A percentile compares a stretch with the other conserved stretches of the same genome.
Conservation (phyloP, 805 yeast species). For the Starmerella stigmatis region DNA sequence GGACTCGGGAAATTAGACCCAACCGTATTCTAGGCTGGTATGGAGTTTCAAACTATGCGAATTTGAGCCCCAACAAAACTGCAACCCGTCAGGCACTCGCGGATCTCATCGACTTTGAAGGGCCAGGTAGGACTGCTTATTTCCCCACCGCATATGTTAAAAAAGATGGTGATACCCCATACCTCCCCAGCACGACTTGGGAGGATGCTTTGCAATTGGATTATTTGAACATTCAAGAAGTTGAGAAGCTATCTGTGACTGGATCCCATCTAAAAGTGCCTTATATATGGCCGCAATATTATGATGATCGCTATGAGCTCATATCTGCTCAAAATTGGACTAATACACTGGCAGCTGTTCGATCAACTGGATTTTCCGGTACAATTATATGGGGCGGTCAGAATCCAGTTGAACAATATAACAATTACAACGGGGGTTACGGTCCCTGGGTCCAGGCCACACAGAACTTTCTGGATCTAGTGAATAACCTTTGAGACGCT, state of each 20-base stretch:
- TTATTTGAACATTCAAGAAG: neutral
- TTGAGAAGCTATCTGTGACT: neutral
- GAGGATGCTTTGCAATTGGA: neutral
- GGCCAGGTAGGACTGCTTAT: neutral
- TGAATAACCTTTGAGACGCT: no score
- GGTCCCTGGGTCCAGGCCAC: neutral
- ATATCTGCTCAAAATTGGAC: neutral
- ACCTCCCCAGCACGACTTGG: neutral
- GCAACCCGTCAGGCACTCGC: neutral
- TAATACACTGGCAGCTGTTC: neutral
- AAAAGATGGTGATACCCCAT: neutral
- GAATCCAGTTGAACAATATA: neutral
- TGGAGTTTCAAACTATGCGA: conserved; percentile 1
- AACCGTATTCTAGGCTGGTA: neutral
- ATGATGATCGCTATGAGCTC: neutral
- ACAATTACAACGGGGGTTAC: neutral
- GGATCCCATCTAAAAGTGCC: neutral
- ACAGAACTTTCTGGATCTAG: neutral
- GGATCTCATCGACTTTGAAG: neutral
- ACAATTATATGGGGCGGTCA: neutral
- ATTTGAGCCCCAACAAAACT: neutral
- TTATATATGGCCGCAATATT: neutral
- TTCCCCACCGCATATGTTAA: neutral
- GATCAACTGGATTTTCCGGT: neutral
- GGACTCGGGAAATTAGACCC: conserved; percentile 1